Evolutionary conservation across 345 rosid genomes (phyloP).

Genomic region (Euphorbia pulcherrima): DNA sequence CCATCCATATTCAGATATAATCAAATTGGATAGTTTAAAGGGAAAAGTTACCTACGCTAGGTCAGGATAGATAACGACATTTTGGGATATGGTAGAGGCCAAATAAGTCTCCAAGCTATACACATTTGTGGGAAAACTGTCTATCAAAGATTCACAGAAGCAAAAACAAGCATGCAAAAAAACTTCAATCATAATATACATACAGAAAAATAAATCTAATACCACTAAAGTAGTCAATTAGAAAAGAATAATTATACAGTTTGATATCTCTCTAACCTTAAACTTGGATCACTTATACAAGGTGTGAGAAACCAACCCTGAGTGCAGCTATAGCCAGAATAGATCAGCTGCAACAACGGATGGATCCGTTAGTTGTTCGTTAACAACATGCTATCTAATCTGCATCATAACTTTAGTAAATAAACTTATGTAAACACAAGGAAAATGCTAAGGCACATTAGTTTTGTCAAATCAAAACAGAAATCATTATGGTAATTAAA

Average conservation of each 20-base stretch:
- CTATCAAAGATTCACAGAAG: not conserved
- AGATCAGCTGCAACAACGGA: constrained; percentile 61
- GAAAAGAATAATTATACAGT: constrained; percentile 8
- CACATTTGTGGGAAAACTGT: not conserved
- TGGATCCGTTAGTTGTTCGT: constrained; percentile 3
- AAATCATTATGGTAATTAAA: not conserved
- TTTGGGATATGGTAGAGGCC: no score
- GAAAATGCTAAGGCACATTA: not conserved
- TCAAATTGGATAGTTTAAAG: no score
- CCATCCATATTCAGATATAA: no score
- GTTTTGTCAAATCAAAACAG: not conserved
- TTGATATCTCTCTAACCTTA: constrained; percentile 53
- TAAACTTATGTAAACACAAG: not conserved
- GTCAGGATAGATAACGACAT: no score
- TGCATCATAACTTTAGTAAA: not conserved
- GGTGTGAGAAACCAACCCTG: constrained; percentile 99
- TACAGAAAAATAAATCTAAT: not conserved
- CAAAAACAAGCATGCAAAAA: not conserved
- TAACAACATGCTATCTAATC: constrained; percentile 9
- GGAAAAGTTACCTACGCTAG: no score
- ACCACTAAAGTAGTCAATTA: not conserved
- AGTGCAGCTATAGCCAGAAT: constrained; percentile 83
- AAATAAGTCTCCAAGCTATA: no score
- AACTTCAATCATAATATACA: not conserved
- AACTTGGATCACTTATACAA: constrained; percentile 74